These are phyloP conservation scores for Hymenoscyphus fructigenus DNA, from an alignment of 2,329 filamentous ascomycete genomes.

Conservation along the genomic window DNA sequence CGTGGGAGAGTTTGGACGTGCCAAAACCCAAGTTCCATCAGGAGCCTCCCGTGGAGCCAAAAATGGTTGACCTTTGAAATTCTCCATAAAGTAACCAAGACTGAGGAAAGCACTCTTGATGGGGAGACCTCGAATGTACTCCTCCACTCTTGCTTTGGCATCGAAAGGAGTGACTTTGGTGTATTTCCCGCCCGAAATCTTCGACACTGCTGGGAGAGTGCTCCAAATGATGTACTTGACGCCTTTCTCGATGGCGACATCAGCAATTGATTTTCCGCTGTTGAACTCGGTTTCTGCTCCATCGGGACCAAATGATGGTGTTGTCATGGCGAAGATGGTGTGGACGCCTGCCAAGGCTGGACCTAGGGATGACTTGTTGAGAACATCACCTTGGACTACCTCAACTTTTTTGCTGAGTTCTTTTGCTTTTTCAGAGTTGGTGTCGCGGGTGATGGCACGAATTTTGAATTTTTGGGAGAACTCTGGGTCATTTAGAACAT, in stretches of 20 bases:
- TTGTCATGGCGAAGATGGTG: constrained; percentile 43
- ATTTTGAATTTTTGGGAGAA: constrained; percentile 49
- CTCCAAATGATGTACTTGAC: constrained; percentile 46
- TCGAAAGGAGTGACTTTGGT: constrained; percentile 37
- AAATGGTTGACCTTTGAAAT: constrained; percentile 37
- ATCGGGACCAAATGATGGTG: background rate
- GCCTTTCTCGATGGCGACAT: constrained; percentile 41
- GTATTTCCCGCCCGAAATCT: constrained; percentile 40
- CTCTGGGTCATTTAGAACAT: constrained; percentile 44
- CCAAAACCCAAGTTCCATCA: too few relatives aligned
- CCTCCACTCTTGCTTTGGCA: constrained; percentile 38
- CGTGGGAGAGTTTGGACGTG: too few relatives aligned
- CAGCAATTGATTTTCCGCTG: constrained; percentile 27
- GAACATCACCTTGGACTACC: constrained; percentile 42
- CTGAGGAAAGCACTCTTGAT: constrained; percentile 47
- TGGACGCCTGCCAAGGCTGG: constrained; percentile 44
- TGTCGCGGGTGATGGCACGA: constrained; percentile 48
- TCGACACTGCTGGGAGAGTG: constrained; percentile 39
- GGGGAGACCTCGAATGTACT: constrained; percentile 39
- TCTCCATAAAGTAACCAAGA: constrained; percentile 50
- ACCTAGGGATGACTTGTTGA: constrained; percentile 40
- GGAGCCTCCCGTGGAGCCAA: background rate
- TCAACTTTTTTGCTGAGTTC: constrained; percentile 38
- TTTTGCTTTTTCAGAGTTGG: constrained; percentile 41
- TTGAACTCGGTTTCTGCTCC: constrained; percentile 41